These are phyloP conservation scores for Populus deltoides DNA, from an alignment of 345 rosid species.

Conservation along the genomic window DNA sequence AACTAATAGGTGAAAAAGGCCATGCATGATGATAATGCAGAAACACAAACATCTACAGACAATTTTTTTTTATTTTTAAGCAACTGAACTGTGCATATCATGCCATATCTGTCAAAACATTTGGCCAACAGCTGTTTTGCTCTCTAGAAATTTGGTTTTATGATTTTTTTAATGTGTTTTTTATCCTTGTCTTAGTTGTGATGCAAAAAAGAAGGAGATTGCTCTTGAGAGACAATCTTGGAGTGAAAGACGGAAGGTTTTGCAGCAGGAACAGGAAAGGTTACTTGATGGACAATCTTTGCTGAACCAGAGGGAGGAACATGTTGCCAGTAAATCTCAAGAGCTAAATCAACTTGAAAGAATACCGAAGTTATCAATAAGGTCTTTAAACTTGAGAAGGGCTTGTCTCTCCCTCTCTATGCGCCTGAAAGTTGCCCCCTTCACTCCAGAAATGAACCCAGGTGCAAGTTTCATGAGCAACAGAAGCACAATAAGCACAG, in stretches of 20 bases:
- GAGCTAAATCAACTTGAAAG: conserved; percentile 55
- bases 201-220: conserved; percentile 70
- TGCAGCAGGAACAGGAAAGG: conserved; percentile 79
- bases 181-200: conserved; percentile 51
- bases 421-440: too few species aligned
- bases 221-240: conserved; percentile 58
- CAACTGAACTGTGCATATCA: neutral
- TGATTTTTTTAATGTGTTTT: conserved; percentile 7
- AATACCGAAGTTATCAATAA: too few species aligned
- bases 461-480: neutral
- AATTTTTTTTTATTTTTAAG: neutral
- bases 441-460: too few species aligned
- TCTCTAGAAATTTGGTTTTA: neutral
- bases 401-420: too few species aligned
- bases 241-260: conserved; percentile 64
- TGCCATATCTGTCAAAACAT: neutral
- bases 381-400: too few species aligned
- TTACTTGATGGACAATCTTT: conserved; percentile 71
- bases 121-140: neutral
- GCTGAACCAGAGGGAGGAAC: conserved; percentile 81
- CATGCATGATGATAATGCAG: neutral
- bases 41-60: neutral
- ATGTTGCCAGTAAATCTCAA: conserved; percentile 63
- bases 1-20: neutral
- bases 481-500: neutral